Evolutionary conservation across 176 grass and related monocot genomes (phyloP).

Genomic region (Avena eriantha): DNA sequence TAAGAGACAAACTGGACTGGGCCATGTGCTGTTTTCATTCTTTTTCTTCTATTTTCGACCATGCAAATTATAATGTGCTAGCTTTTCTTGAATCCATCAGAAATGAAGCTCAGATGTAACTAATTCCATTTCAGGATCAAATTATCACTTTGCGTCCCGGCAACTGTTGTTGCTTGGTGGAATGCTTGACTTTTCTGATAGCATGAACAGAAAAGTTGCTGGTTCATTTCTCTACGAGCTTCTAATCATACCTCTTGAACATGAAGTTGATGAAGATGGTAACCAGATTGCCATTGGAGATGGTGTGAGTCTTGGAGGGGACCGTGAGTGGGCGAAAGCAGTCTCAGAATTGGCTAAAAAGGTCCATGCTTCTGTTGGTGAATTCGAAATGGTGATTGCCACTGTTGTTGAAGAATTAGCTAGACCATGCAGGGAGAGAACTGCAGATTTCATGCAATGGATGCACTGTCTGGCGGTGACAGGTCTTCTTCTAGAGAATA

Average conservation of each 20-base stretch:
- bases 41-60: background rate
- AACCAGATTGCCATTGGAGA: constrained; percentile 84
- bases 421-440: constrained; percentile 86
- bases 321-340: constrained; percentile 80
- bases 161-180: constrained; percentile 87
- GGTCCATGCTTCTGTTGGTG: constrained; percentile 77
- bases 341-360: constrained; percentile 77
- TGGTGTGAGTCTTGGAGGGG: constrained; percentile 88
- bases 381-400: constrained; percentile 80
- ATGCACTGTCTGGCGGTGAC: constrained; percentile 86
- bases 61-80: background rate
- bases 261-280: constrained; percentile 77
- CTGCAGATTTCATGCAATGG: constrained; percentile 82
- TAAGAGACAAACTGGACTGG: background rate
- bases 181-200: constrained; percentile 96
- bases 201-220: constrained; percentile 72
- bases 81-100: background rate
- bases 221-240: constrained; percentile 79
- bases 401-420: constrained; percentile 65
- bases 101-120: background rate
- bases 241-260: constrained; percentile 72
- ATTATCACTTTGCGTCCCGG: constrained; percentile 73
- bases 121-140: constrained; percentile 67
- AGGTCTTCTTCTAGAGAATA: constrained; percentile 90
- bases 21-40: background rate